Percentiles rank a stretch among this genome's conserved stretches.
Conservation (phyloP, 306 rosid genomes). For the barrel medic (Medicago truncatula) region DNA sequence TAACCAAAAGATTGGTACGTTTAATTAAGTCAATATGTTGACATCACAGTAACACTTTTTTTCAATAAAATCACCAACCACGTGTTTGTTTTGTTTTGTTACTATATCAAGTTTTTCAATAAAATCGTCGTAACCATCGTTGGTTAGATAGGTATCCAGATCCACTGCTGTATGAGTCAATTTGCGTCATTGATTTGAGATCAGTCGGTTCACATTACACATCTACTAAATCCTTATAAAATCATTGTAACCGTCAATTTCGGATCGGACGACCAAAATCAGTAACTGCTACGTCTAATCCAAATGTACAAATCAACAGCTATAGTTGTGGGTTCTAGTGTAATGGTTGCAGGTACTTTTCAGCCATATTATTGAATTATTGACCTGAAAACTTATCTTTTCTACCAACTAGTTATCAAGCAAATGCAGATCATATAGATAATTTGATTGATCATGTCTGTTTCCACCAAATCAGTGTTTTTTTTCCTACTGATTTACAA, state of each 20-base stretch:
- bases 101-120: too few relatives aligned
- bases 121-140: too few relatives aligned
- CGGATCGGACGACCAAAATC: too few relatives aligned
- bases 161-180: too few relatives aligned
- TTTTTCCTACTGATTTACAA: conserved; percentile 6
- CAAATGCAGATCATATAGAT: conserved; percentile 35
- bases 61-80: neutral
- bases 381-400: conserved; percentile 27
- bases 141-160: too few relatives aligned
- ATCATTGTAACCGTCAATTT: too few relatives aligned
- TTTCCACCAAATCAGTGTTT: conserved; percentile 22
- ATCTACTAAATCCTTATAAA: too few relatives aligned
- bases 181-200: too few relatives aligned
- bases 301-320: conserved; percentile 6
- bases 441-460: neutral
- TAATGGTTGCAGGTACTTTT: conserved; percentile 38
- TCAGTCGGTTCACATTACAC: too few relatives aligned
- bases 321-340: neutral
- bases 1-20: neutral
- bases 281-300: too few relatives aligned
- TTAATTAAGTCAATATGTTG: conserved; percentile 7
- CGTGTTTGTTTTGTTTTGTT: neutral
- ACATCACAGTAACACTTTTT: neutral
- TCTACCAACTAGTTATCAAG: neutral
- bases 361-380: conserved; percentile 32